Base-by-base conservation (phyloP, 2,329 filamentous ascomycete genomes). In the Pseudomassariella vexata region DNA sequence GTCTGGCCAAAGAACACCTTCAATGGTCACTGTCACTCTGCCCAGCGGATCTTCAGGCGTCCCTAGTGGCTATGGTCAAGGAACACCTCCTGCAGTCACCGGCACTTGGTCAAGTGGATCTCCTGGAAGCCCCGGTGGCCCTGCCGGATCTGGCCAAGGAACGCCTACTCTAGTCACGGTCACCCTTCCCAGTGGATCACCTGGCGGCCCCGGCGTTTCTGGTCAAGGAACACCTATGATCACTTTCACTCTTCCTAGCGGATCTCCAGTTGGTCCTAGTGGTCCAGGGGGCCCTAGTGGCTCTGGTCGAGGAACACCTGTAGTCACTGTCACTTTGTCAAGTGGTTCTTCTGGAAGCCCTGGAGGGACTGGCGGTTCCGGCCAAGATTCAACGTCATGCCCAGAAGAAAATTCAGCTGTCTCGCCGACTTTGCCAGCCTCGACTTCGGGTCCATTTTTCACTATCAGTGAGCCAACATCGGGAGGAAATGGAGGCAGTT, bases 11-110 rank as follows among this genome's bases (percentile, higher is more conserved):
- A 26, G 32, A n/a, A 21, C 10, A 16, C 9, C 17, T 25, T 31
- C 41, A 10, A 40, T 40, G 16, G 17, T 46, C 28, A 45, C 40
- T 9, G 27, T 41, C 12, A 41, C 40, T 20, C 22, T 30, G 11
- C 41, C 8, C 41, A 19, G 32, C 25, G 14, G 32, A 24, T n/a
- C 26, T 28, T 6, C 12, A 17, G 26, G 26, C 15, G 15, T 28
- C 19, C 26, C 26, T 9, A 17, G n/a, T 28, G 26, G 26, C 26
- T 28, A 15, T 18, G 26, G 32, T 24, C 28, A 30, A 16, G 28
- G n/a, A n/a, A n/a, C n/a, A 15, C 16, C 9, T 18, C 16, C 26
- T 28, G 10, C 16, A 11, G 12, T 17, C 19, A 15, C 14, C 15
- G 26, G 26, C 8, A 18, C 11, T 28, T 14, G 12, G 10, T 14